Evolutionary conservation across 805 yeast genomes (phyloP), one percentile per base, ranked within the genome.

Genomic region (Saccharomycopsis oosterbeekiorum): DNA sequence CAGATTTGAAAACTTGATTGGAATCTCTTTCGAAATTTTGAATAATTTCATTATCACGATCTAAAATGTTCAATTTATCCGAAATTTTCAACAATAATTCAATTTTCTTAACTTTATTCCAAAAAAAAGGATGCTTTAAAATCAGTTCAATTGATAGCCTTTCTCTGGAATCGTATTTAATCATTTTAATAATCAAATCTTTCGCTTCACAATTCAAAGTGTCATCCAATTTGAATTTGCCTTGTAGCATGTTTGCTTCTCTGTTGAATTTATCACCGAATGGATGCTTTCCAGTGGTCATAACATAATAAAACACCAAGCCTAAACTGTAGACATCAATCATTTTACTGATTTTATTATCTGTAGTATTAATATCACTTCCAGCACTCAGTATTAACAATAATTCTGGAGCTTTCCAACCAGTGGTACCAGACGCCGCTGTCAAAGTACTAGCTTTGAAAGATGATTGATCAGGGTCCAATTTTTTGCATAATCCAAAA

Each of bases 371-470:
- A 47, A 8, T n/a, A 47, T 47, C n/a, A 21, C 9, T 47, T 21
- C 34, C 53, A 24, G 26, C 14, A 24, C 12, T 47, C 53, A 47
- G 53, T n/a, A 47, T 21, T 17, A 47, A 47, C 42, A 89, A 73
- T 40, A 89, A 72, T 68, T 94, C 99, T 0, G 99, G 99, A 0
- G 99, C 98, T 67, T 97, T 81, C 99, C 99, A 94, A 2, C 99
- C 99, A 2, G 94, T 83, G 0, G 99, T 94, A 1, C 99, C 99
- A 0, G 97, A 97, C 17, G 96, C 96, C n/a, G 53, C 53, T 0
- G 97, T 96, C 19, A 96, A 96, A 0, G 94, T 86, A 0, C 97
- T 93, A 0, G 97, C 96, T 64, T 93, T 80, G 72, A 93, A 93
- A 1, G 97, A 89, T 1, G 96, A 88, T 72, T 94, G 97, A 67